Evolutionary conservation across 768 basidiomycete species (phyloP), one percentile per base, ranked within the genome.

Genomic region (Xerocomus brunneocitrinus): DNA sequence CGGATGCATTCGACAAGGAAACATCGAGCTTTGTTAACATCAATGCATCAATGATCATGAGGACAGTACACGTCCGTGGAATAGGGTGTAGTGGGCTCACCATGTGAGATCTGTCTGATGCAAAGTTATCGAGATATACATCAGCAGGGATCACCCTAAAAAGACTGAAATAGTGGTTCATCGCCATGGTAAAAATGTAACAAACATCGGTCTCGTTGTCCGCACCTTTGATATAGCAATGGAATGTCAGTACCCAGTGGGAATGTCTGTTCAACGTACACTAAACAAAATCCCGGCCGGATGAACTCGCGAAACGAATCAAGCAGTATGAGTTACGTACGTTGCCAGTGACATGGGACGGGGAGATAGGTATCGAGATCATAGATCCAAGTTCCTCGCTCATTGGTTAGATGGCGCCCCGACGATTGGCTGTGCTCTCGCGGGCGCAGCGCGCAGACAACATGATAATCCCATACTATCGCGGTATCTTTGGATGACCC

Each of bases 81-180:
- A 53, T 41, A 50, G 46, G 53, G 41, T 55, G 30, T 19, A 50
- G 55, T 35, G 47, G 39, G 44, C 58, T 63, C 58, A 84, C 84
- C 86, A 89, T 89, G 67, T 89, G 87, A 50, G 85, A 84, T 62
- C 87, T 74, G 66, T 89, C 85, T 19, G 86, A 88, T 9, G 85
- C 83, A 70, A 89, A 88, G 60, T 79, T 62, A 56, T 79, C 70
- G 40, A 87, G 66, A 62, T 75, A 87, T 12, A 67, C 65, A 31
- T 66, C 54, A 16, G 76, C 80, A 53, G 79, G 74, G 53, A 89
- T 69, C 31, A 86, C 75, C 63, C 87, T 77, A 67, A 88, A 87
- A 43, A 74, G 59, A 64, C 86, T 89, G 62, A 48, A 44, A 57
- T 49, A 40, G 27, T 30, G 3, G 28, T 54, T 57, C 50, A 41